These are phyloP conservation scores for Fusarium sp. DNA, from an alignment of 2,329 filamentous ascomycete genomes.

Conservation along the genomic window DNA sequence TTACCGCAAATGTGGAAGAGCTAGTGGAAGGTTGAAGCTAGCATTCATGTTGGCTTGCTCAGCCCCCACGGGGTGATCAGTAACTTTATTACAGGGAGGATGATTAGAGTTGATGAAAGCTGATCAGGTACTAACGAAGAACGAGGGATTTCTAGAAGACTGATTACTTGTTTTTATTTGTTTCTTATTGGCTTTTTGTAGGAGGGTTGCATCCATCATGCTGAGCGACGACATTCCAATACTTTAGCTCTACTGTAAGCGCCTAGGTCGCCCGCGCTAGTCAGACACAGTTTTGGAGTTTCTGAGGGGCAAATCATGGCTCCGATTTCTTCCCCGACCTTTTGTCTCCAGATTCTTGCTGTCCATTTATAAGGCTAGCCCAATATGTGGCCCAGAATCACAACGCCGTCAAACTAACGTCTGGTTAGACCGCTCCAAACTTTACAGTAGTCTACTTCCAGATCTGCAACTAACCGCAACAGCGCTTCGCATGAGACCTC, in stretches of 20 bases:
- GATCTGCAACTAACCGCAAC: conserved; percentile 3
- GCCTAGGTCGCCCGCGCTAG: background rate
- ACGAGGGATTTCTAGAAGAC: conserved; percentile 11
- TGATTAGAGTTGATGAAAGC: background rate
- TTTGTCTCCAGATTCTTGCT: background rate
- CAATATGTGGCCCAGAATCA: background rate
- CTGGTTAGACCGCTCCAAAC: conserved; percentile 11
- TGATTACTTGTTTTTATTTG: background rate
- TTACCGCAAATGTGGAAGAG: too few species aligned
- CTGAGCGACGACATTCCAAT: background rate
- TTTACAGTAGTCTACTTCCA: background rate
- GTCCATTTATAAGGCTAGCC: background rate
- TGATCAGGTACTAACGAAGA: conserved; percentile 3
- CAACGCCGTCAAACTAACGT: background rate
- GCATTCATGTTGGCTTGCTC: background rate
- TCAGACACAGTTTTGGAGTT: background rate
- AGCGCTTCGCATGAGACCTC: background rate
- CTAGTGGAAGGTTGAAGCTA: background rate
- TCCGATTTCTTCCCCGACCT: background rate
- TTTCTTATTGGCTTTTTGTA: background rate
- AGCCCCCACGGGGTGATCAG: background rate
- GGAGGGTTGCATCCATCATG: background rate
- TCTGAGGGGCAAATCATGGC: background rate
- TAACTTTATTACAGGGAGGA: background rate
- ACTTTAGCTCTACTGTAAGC: background rate